Evolutionary conservation across 805 yeast genomes (phyloP), one percentile per base, ranked within the genome.

Genomic region (Starmerella stellata): DNA sequence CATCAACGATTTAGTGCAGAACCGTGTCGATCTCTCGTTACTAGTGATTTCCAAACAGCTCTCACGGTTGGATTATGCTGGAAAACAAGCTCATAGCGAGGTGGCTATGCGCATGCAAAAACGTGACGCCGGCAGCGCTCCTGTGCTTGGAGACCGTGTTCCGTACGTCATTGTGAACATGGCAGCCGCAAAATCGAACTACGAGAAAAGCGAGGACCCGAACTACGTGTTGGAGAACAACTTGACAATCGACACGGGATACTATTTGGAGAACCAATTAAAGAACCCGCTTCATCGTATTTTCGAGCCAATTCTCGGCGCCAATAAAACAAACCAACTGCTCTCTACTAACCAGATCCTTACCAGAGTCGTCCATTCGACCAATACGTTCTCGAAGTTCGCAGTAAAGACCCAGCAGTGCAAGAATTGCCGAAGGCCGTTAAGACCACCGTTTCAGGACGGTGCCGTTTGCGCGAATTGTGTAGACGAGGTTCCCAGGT

Each of bases 101-200:
- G 67, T 90, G 34, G 95, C 98, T 0, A 94, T 85, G 52, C 68
- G 95, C 50, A 90, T 90, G 95, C 70, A 75, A 38, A 82, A 83
- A 55, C 76, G 99, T 64, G 99, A 90, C 54, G 78, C 93, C 0
- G 99, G 99, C 19, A 78, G 93, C 5, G 98, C 98, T 1, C 98
- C 98, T 3, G 74, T 82, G 11, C 68, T 90, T 35, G 99, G 99
- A 41, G 99, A 90, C 56, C 79, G 99, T 61, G 96, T 90, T 24
- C 96, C 96, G 4, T 90, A 87, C 55, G 98, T 90, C 27, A 85
- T 90, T 42, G 77, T 80, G 48, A 72, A 73, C 52, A 74, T 87
- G 0, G 76, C 81, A 4, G 75, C 81, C 37, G 73, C 64, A 35
- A 85, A 82, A 55, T n/a, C n/a, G n/a, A 78, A 85, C 45, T 92